Percentiles rank a stretch among this genome's conserved stretches.
Conservation (phyloP, 495 filamentous ascomycete species). For the Penicillium silybi region DNA sequence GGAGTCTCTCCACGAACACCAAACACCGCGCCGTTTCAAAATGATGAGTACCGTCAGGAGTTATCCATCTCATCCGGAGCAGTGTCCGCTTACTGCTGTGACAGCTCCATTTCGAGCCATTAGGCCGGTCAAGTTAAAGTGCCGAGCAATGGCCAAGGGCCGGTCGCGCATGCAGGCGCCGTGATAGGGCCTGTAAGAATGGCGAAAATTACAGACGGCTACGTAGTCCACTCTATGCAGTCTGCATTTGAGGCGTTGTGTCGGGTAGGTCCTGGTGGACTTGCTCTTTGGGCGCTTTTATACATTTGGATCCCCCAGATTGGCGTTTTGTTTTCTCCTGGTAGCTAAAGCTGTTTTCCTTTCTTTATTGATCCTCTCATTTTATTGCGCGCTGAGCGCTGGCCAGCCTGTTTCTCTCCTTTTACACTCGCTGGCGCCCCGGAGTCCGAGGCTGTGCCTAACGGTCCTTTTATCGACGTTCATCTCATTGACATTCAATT, state of each 20-base stretch:
- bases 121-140: background rate
- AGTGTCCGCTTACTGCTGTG: conserved; percentile 3
- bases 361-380: conserved; percentile 5
- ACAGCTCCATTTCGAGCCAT: background rate
- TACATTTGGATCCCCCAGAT: conserved; percentile 11
- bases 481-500: background rate
- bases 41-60: conserved; percentile 11
- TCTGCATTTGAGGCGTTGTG: background rate
- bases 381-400: conserved; percentile 7
- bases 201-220: conserved; percentile 13
- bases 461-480: background rate
- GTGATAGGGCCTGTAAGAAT: conserved; percentile 4
- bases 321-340: conserved; percentile 14
- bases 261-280: background rate
- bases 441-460: conserved; percentile 8
- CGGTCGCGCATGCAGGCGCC: background rate
- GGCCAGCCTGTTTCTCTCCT: conserved; percentile 21
- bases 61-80: background rate
- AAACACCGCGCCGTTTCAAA: conserved; percentile 17
- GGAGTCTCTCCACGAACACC: conserved; percentile 12
- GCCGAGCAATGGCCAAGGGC: conserved; percentile 8
- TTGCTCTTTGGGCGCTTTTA: conserved; percentile 7
- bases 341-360: conserved; percentile 2
- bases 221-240: conserved; percentile 9
- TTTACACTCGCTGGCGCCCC: conserved; percentile 11